Conservation (phyloP, 2,329 filamentous ascomycete genomes). For the Neocatenulostroma microsporum region DNA sequence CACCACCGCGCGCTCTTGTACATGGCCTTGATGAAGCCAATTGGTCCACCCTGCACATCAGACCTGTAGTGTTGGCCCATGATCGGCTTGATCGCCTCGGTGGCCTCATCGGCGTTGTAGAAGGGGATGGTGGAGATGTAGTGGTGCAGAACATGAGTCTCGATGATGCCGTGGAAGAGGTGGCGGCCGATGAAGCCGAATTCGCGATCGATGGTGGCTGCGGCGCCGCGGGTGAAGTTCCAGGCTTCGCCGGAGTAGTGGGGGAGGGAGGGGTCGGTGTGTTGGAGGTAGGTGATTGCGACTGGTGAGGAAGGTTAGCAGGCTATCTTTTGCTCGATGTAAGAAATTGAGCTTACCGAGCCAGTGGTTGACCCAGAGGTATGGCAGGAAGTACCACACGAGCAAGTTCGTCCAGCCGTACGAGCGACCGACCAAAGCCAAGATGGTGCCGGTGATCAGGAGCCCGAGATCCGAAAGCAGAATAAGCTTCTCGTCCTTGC, state of each 20-base stretch:
- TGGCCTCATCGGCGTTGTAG: constrained; percentile 91
- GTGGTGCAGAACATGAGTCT: constrained; percentile 97
- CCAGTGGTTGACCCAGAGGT: constrained; percentile 99
- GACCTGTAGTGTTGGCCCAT: constrained; percentile 95
- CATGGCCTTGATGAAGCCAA: constrained; percentile 77
- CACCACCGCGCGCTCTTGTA: constrained; percentile 77
- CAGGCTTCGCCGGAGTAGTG: constrained; percentile 82
- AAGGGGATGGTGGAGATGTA: constrained; percentile 95
- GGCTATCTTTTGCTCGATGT: not conserved
- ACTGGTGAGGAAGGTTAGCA: constrained; percentile 45
- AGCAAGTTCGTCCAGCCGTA: constrained; percentile 81
- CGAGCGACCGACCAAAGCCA: constrained; percentile 63
- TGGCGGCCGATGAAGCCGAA: constrained; percentile 91
- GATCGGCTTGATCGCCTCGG: constrained; percentile 84
- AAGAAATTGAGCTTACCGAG: constrained; percentile 60
- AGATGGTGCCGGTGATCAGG: constrained; percentile 50
- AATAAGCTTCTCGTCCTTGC: constrained; percentile 82
- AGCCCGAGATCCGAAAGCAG: constrained; percentile 75
- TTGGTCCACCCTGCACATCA: constrained; percentile 64
- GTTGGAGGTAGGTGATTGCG: constrained; percentile 94
- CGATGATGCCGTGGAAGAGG: constrained; percentile 90
- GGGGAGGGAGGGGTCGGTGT: constrained; percentile 88
- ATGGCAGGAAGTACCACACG: constrained; percentile 92
- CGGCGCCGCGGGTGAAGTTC: constrained; percentile 90
- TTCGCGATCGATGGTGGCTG: constrained; percentile 92